Percentiles rank a stretch among this genome's conserved stretches.
These are phyloP conservation scores for Paramecium tetraurelia DNA, from an alignment of 73 alveolate genomes.

Conservation along the genomic window DNA sequence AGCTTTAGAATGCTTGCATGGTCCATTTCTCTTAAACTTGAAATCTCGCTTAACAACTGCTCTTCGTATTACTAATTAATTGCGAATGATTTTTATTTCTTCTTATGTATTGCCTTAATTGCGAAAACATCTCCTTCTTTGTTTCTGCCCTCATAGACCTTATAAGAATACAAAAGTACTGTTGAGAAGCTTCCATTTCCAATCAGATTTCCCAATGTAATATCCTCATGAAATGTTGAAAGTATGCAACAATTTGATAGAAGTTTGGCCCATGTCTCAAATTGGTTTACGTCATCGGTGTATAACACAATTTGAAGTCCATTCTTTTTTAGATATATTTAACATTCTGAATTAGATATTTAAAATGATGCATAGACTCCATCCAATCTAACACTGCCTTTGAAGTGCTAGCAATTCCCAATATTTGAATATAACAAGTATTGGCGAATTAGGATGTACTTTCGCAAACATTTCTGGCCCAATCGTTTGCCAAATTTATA, in stretches of 20 bases:
- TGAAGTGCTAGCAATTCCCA: background rate
- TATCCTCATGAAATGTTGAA: background rate
- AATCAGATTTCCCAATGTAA: background rate
- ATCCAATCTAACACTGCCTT: slow-evolving; percentile 1
- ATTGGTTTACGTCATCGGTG: background rate
- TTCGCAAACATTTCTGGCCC: background rate
- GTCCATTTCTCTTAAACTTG: background rate
- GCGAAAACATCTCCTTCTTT: background rate
- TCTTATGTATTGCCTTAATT: background rate
- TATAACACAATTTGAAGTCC: background rate
- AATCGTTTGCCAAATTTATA: background rate
- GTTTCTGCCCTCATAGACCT: background rate
- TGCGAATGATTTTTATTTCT: background rate
- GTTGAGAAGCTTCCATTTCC: slow-evolving; percentile 28
- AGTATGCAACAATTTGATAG: background rate
- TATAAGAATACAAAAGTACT: background rate
- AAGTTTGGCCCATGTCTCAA: background rate
- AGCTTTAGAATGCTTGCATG: background rate
- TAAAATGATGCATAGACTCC: background rate
- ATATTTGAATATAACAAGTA: background rate
- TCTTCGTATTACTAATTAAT: background rate
- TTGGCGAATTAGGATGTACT: background rate
- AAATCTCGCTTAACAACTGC: background rate
- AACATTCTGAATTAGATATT: background rate
- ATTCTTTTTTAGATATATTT: background rate